These are phyloP conservation scores for Fusarium coffeatum DNA, from an alignment of 2,329 filamentous ascomycete species.

Conservation along the genomic window DNA sequence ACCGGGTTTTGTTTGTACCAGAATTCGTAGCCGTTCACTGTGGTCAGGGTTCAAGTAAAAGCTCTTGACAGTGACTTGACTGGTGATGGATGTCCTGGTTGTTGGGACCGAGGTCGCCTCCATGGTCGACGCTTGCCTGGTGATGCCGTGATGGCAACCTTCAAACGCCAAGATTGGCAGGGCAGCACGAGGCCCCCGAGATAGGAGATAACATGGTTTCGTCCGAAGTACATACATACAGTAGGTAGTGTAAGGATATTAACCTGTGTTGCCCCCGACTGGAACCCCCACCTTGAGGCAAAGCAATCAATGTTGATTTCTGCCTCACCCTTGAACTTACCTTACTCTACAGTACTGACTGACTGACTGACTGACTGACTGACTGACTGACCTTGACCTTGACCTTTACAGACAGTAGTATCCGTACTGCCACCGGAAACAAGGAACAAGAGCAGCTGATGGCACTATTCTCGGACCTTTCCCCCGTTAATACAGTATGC, in stretches of 20 bases:
- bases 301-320: conserved; percentile 22
- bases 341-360: conserved; percentile 1
- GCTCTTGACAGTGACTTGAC: conserved; percentile 1
- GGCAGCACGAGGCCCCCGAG: conserved; percentile 11
- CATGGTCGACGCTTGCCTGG: conserved; percentile 8
- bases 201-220: conserved; percentile 33
- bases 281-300: conserved; percentile 30
- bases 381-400: neutral
- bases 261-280: conserved; percentile 14
- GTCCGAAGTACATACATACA: neutral
- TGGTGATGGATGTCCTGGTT: conserved; percentile 3
- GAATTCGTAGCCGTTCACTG: neutral
- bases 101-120: neutral
- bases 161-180: conserved; percentile 22
- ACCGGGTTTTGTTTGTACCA: neutral
- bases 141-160: conserved; percentile 21
- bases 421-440: conserved; percentile 12
- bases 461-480: neutral
- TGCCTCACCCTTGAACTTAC: neutral
- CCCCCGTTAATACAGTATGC: neutral
- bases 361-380: neutral
- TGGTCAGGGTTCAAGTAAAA: neutral
- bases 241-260: neutral
- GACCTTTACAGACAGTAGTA: too few relatives aligned
- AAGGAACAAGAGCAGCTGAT: conserved; percentile 7